phyloP scores from a whole-genome alignment of 208 protist genomes.

The Angomonas deanei region DNA sequence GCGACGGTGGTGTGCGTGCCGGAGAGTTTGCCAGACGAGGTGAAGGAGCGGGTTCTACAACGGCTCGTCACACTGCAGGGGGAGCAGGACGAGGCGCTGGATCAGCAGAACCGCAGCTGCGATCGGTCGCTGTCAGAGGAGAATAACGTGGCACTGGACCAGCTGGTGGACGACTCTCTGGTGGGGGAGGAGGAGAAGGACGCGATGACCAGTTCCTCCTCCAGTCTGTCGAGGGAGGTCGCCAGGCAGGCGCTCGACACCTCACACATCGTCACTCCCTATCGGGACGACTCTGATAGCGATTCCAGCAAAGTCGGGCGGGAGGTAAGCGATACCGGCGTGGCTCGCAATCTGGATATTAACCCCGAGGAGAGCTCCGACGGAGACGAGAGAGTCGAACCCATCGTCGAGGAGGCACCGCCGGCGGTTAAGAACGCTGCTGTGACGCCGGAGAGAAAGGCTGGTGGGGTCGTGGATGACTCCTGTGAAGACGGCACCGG shows the following conservation, averaged over 20 bases:
- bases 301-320: not conserved
- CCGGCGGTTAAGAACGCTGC: not conserved
- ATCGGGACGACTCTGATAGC: constrained; percentile 12
- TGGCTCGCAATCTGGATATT: not conserved
- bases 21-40: constrained; percentile 16
- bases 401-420: not conserved
- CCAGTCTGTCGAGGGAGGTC: constrained; percentile 23
- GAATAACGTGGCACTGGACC: not conserved
- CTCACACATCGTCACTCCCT: constrained; percentile 20
- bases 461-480: not conserved
- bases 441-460: not conserved
- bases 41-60: constrained; percentile 73
- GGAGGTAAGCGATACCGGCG: not conserved
- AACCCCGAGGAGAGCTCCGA: not conserved
- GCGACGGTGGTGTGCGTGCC: constrained; percentile 69
- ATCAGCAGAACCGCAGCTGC: not conserved
- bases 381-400: not conserved
- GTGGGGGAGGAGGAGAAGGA: not conserved
- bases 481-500: not conserved
- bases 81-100: constrained; percentile 51
- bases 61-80: constrained; percentile 65
- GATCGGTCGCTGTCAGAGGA: constrained; percentile 1
- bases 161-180: constrained; percentile 15
- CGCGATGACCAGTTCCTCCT: not conserved
- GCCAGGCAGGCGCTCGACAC: constrained; percentile 22